A percentile compares a stretch with the other conserved stretches of the same genome.
Conservation (phyloP, 169 alveolate genomes). For the Cryptosporidium xiaoi region DNA sequence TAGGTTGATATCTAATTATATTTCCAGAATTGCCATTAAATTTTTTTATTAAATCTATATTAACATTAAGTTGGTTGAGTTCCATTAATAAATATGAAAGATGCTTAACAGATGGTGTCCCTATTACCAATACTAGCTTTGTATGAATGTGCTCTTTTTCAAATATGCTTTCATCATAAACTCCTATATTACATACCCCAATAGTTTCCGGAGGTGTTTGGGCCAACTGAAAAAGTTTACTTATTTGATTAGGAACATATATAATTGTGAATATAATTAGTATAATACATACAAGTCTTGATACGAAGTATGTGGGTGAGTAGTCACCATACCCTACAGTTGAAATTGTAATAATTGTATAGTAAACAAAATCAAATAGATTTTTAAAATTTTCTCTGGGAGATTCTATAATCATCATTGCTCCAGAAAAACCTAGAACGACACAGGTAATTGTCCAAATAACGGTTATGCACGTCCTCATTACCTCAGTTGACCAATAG, state of each 20-base stretch:
- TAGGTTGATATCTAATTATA: slow-evolving; percentile 59
- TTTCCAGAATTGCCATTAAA: slow-evolving; percentile 47
- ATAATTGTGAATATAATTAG: slow-evolving; percentile 51
- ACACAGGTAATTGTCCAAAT: slow-evolving; percentile 69
- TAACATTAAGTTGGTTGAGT: slow-evolving; percentile 26
- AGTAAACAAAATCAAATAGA: slow-evolving; percentile 64
- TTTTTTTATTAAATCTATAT: slow-evolving; percentile 32
- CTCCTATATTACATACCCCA: slow-evolving; percentile 46
- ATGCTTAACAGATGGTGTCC: slow-evolving; percentile 66
- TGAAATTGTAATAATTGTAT: slow-evolving; percentile 73
- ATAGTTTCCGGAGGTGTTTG: slow-evolving; percentile 71
- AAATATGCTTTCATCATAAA: slow-evolving; percentile 39
- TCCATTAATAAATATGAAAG: slow-evolving; percentile 57
- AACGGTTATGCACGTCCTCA: slow-evolving; percentile 57
- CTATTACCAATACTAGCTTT: slow-evolving; percentile 38
- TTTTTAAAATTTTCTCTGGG: slow-evolving; percentile 51
- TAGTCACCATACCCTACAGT: slow-evolving; percentile 77
- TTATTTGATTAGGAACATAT: slow-evolving; percentile 65
- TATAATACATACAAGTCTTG: slow-evolving; percentile 56
- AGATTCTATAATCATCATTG: slow-evolving; percentile 72
- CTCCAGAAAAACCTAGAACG: slow-evolving; percentile 64
- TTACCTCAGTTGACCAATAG: slow-evolving; percentile 63
- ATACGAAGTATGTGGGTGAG: slow-evolving; percentile 56
- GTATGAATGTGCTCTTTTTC: slow-evolving; percentile 68
- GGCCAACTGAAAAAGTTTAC: slow-evolving; percentile 63